Evolutionary conservation across 148 eudicot species (phyloP).

Genomic region (Silene conica): DNA sequence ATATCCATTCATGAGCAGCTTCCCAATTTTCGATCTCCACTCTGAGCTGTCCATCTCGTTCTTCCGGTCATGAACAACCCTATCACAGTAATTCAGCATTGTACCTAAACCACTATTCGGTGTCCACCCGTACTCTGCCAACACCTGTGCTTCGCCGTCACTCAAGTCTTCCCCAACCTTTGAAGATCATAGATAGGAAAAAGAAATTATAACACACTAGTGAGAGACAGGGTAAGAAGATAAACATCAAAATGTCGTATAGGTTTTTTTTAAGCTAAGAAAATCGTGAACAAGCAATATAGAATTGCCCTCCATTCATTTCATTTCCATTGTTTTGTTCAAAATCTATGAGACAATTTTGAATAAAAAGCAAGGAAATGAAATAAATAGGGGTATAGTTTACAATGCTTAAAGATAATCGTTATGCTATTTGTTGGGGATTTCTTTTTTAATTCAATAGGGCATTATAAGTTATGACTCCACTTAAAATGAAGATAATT

Average conservation of each 20-base stretch:
- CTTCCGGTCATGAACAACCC: constrained; percentile 81
- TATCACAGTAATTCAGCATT: constrained; percentile 84
- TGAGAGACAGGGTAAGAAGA: not conserved
- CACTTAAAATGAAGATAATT: not conserved
- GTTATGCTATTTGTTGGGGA: not conserved
- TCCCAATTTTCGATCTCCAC: constrained; percentile 81
- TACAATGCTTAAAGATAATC: not conserved
- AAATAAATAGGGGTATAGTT: not conserved
- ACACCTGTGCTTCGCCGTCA: constrained; percentile 84
- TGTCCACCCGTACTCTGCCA: constrained; percentile 77
- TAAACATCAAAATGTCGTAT: not conserved
- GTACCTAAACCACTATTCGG: constrained; percentile 87
- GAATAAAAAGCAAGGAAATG: not conserved
- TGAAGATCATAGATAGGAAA: not conserved
- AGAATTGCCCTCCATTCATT: too few species aligned
- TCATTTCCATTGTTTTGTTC: too few species aligned
- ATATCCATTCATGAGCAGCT: constrained; percentile 66
- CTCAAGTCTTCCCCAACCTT: constrained; percentile 84
- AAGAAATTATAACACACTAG: not conserved
- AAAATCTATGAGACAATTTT: too few species aligned
- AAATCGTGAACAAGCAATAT: not conserved
- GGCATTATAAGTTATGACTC: not conserved
- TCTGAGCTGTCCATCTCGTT: constrained; percentile 61
- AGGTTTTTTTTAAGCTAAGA: not conserved
- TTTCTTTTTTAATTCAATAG: not conserved